Conservation (phyloP, 805 yeast genomes). For the Teunomyces aglyptinius region DNA sequence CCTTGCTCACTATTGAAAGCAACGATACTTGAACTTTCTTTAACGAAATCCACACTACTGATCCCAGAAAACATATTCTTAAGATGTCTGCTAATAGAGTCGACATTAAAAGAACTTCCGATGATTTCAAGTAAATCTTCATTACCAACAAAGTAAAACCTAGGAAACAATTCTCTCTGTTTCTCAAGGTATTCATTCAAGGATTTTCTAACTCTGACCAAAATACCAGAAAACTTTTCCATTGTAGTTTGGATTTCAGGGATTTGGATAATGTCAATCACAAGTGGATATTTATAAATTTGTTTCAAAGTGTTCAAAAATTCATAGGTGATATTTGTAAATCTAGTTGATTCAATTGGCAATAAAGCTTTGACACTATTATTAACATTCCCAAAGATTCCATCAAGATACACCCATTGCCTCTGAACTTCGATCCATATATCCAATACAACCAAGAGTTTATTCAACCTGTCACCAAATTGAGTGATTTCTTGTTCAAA, state of each 20-base stretch:
- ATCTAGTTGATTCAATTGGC: conserved; percentile 69
- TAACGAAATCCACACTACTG: conserved; percentile 36
- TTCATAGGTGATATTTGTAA: conserved; percentile 61
- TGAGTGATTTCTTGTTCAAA: conserved; percentile 58
- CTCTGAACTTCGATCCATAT: conserved; percentile 81
- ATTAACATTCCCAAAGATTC: conserved; percentile 59
- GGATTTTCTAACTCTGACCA: conserved; percentile 59
- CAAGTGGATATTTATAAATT: conserved; percentile 47
- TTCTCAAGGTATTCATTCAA: conserved; percentile 75
- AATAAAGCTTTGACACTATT: conserved; percentile 59
- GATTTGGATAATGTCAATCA: conserved; percentile 53
- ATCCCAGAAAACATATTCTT: conserved; percentile 73
- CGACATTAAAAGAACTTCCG: conserved; percentile 56
- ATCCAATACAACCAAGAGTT: conserved; percentile 52
- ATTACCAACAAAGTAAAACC: conserved; percentile 86
- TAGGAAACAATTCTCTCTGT: conserved; percentile 73
- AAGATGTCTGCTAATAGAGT: conserved; percentile 55
- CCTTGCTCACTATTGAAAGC: conserved; percentile 64
- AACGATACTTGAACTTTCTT: conserved; percentile 29
- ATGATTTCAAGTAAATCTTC: conserved; percentile 83
- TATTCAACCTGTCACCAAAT: conserved; percentile 57
- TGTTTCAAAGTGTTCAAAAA: conserved; percentile 50
- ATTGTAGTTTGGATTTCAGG: conserved; percentile 49
- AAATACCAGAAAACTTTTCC: conserved; percentile 52
- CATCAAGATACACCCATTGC: conserved; percentile 85